Conservation (phyloP, 805 yeast species). For the Candida rishiriensis region DNA sequence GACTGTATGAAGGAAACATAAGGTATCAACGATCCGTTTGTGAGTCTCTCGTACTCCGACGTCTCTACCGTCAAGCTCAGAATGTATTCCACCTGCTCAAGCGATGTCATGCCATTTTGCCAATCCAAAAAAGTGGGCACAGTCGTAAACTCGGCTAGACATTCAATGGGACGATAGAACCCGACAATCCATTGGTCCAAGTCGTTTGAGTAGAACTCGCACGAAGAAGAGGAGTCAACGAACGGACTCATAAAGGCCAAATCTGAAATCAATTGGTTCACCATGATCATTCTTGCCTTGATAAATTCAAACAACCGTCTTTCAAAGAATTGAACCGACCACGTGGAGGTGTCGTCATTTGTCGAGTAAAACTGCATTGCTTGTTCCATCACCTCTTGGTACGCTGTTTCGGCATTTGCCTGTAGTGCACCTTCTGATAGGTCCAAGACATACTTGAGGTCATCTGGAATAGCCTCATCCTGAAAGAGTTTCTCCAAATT, state of each 20-base stretch:
- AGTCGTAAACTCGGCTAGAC: constrained; percentile 6
- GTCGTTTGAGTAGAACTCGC: constrained; percentile 3
- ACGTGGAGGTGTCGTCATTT: not conserved
- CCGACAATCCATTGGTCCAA: constrained; percentile 20
- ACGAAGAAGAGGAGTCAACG: not conserved
- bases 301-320: constrained; percentile 15
- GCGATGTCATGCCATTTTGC: constrained; percentile 8
- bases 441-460: no score
- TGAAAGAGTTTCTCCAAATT: no score
- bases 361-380: constrained; percentile 1
- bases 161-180: constrained; percentile 20
- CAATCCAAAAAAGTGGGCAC: constrained; percentile 20
- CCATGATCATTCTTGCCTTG: constrained; percentile 16
- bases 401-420: not conserved
- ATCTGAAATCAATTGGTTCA: constrained; percentile 14
- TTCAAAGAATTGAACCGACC: not conserved
- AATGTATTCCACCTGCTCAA: constrained; percentile 19
- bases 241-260: constrained; percentile 3
- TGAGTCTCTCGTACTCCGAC: constrained; percentile 3
- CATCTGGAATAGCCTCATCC: no score
- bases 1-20: constrained; percentile 9
- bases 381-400: not conserved
- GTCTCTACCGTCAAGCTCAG: constrained; percentile 8
- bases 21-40: constrained; percentile 17
- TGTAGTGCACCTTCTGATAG: no score